Evolutionary conservation across 371 early-diverging fungal genomes (phyloP).

Genomic region (Apophysomyces sp.): DNA sequence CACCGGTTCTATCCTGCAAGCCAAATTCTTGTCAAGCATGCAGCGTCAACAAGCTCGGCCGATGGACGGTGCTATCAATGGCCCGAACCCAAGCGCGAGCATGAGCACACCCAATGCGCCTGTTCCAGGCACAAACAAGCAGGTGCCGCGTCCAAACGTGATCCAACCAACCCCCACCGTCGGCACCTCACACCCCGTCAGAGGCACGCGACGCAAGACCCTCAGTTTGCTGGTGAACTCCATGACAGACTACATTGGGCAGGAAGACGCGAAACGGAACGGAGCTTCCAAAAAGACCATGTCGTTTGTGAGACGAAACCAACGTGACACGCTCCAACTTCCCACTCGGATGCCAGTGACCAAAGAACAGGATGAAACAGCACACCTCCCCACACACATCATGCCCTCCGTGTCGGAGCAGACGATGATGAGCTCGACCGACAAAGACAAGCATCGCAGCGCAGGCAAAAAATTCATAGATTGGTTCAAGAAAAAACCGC

Average conservation of each 20-base stretch:
- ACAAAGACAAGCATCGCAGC: constrained; percentile 41
- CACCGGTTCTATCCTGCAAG: constrained; percentile 37
- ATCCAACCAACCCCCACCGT: constrained; percentile 16
- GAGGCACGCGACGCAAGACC: constrained; percentile 58
- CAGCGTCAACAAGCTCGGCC: constrained; percentile 19
- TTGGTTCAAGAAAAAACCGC: constrained; percentile 69
- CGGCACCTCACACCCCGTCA: constrained; percentile 23
- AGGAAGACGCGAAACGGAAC: constrained; percentile 12
- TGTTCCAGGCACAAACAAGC: constrained; percentile 32
- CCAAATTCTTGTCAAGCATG: constrained; percentile 44
- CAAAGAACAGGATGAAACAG: background rate
- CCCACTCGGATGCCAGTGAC: constrained; percentile 10
- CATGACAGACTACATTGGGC: constrained; percentile 29
- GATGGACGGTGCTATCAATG: background rate
- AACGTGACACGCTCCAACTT: constrained; percentile 19
- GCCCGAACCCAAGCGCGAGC: constrained; percentile 7
- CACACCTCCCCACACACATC: constrained; percentile 1
- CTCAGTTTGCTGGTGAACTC: constrained; percentile 54
- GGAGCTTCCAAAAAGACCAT: constrained; percentile 6
- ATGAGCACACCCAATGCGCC: constrained; percentile 26
- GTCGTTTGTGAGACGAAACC: constrained; percentile 8
- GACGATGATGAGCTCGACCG: constrained; percentile 10
- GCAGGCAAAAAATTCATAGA: constrained; percentile 71
- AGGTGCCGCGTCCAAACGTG: constrained; percentile 15
- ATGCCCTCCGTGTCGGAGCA: constrained; percentile 41